Base-by-base conservation (phyloP, 192 early-diverging fungal genomes). In the Rhizophlyctis rosea region DNA sequence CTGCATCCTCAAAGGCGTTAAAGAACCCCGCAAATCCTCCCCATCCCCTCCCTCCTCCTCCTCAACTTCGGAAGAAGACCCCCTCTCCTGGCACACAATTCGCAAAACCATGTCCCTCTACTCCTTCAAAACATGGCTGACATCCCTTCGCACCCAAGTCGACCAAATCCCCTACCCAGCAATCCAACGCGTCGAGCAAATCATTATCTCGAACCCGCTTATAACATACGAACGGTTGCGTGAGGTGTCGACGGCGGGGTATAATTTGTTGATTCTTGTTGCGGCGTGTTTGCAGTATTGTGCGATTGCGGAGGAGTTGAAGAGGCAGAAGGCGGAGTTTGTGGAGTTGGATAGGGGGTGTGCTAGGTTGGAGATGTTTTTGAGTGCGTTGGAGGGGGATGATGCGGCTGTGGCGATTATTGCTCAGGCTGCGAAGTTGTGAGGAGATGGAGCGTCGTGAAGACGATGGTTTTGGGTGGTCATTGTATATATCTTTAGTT, bases 271-370 rank as follows among this genome's bases (percentile, higher is more conserved):
- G 48, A 83, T 83, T 57, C 33, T 80, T 18, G 76, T 83, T 31
- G 81, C 81, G 16, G 81, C 81, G 47, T 80, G 76, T 55, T 58
- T 80, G 36, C 81, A 83, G 68, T 80, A 76, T 55, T 47, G 64
- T 33, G 65, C 50, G 32, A 78, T 78, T 23, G 29, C 18, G 18
- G 65, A 60, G 9, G 58, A 67, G 21, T 48, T 67, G 39, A 44
- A 18, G 39, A 44, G 39, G 39, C 7, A 44, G 39, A 18, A 44
- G 39, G 18, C 9, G 39, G 39, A 44, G 7, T 44, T 7, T 44
- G 18, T 13, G 18, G 7, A 13, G 39, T 44, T 44, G 39, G 39
- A 44, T 7, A 44, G 39, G 7, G 7, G 39, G 39, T 7, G 7
- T 18, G 39, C 18, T 7, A 44, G 39, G 39, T 13, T 13, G 39